Base-by-base conservation (phyloP, 257 asterid genomes). In the Galeopsis tetrahit region DNA sequence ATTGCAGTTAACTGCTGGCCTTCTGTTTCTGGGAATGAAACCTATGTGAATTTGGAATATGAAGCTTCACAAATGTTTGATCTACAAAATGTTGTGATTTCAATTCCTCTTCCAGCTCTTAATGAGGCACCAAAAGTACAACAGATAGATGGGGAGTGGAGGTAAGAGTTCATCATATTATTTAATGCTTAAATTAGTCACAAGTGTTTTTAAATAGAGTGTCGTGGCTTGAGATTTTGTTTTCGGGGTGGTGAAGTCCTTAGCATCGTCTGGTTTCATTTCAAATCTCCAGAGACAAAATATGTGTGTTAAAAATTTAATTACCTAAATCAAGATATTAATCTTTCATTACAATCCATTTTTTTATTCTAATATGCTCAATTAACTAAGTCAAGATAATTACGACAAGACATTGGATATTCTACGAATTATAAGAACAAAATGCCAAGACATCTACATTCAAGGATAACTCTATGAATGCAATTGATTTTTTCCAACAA, bases 31-130 rank as follows among this genome's bases (percentile, higher is more conserved):
- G 97, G 94, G 49, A 87, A 68, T 63, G 96, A 91, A 78, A 93
- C 97, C 80, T 87, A 81, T 75, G 97, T 93, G 82, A 93, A 80
- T 79, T 79, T 93, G 55, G 98, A 93, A 78, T 91, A 93, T 75
- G 98, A 93, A 87, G 94, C 96, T 75, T 58, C 64, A 10, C 73
- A 86, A 62, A 78, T 76, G 83, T 90, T 91, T 82, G 89, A 85
- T 81, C 88, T 93, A 52, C 97, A 91, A 66, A 93, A 89, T 73
- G 97, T 93, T 79, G 88, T 93, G 74, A 86, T 93, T 76, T 86
- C 96, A 72, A 90, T 93, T 77, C 97, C 98, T 73, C 96, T 93
- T 71, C 98, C 98, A 5, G 95, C 97, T 80, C 90, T 93, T 70
- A 84, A 91, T 73, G 98, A 91, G 70, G 85, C 88, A 72, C 98